These are phyloP conservation scores for Penicillium polonicum DNA, from an alignment of 2,329 filamentous ascomycete genomes.

Conservation along the genomic window DNA sequence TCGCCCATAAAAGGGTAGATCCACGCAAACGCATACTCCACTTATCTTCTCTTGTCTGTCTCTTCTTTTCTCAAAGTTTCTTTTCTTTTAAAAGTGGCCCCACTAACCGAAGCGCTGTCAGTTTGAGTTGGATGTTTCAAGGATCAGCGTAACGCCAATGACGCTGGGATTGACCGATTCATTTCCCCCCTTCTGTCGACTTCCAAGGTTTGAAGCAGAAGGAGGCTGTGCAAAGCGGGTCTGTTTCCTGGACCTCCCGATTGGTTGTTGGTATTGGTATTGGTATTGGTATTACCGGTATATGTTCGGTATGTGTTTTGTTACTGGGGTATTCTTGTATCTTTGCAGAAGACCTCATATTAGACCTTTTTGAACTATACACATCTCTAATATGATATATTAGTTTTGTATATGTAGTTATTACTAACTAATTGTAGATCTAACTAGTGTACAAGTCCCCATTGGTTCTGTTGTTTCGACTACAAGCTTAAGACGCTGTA, in stretches of 20 bases:
- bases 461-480: not conserved
- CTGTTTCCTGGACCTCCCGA: constrained; percentile 10
- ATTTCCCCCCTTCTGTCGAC: constrained; percentile 4
- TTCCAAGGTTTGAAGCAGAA: constrained; percentile 14
- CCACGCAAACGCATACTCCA: constrained; percentile 7
- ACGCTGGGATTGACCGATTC: constrained; percentile 2
- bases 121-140: not conserved
- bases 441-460: not conserved
- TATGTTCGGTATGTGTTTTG: not conserved
- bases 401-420: not conserved
- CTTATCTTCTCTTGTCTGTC: not conserved
- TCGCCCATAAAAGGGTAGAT: constrained; percentile 3
- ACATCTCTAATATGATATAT: not conserved
- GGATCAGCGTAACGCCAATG: constrained; percentile 7
- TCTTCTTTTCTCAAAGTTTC: not conserved
- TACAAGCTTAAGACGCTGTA: not conserved
- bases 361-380: not conserved
- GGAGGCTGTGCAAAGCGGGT: constrained; percentile 16
- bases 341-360: not conserved
- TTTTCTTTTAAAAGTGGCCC: not conserved
- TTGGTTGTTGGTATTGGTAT: not conserved
- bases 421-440: not conserved
- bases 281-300: constrained; percentile 9
- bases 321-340: not conserved
- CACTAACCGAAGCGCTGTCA: constrained; percentile 6